Evolutionary conservation across 805 yeast species (phyloP), one percentile per base, ranked within the genome.

Genomic region (Lipomyces kockii): DNA sequence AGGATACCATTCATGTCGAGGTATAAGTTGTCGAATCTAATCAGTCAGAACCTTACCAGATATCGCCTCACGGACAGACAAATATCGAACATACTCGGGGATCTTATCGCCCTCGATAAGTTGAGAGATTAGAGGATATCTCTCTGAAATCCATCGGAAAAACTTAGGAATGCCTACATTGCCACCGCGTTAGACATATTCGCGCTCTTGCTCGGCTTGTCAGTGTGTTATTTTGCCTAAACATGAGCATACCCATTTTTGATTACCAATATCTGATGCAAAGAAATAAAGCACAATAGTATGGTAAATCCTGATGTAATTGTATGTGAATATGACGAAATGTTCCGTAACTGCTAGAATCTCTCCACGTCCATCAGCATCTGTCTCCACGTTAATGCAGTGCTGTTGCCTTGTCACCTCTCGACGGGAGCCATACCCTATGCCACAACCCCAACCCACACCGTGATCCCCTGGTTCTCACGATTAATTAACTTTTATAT

Each of bases 71-170:
- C 20, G 6, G 8, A 5, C 20, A 34, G 37, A 4, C 6, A 27
- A 52, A 11, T 22, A 27, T 3, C 3, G n/a, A 27, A 71, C 79
- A 46, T 74, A 78, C 82, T 93, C 98, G 2, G 98, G 96, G 67
- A 93, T 86, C 73, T 90, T 91, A 62, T 85, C 83, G 37, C 89
- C 95, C 73, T 89, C 92, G 71, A 94, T 87, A 75, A 87, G 82
- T 79, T 92, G 97, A 11, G 96, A 89, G 72, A 93, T 92, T 83
- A 90, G 83, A 39, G 99, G 99, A 98, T 98, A 95, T 87, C 99
- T 87, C 81, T 95, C 98, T 60, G 98, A 92, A 82, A 95, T 92
- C 83, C 91, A 94, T 80, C 97, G 87, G 79, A 92, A 95, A 78
- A 94, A 95, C 77, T 95, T 95, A 65, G 99, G 99, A 77, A 95